These are phyloP conservation scores for Bjerkandera adusta DNA, from an alignment of 1,284 basidiomycete species.

Conservation along the genomic window DNA sequence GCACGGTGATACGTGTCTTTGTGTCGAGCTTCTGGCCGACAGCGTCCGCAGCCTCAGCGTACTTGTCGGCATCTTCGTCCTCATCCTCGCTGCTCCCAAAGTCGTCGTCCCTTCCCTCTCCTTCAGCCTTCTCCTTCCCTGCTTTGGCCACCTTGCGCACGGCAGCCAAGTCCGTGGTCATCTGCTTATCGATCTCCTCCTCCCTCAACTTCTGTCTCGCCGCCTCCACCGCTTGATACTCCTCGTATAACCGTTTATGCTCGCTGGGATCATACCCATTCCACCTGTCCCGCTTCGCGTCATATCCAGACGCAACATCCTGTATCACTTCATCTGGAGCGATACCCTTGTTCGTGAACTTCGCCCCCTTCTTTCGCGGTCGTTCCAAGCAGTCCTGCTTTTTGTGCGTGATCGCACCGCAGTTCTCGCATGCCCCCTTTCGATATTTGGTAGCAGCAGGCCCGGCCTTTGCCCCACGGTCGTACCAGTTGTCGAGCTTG, in stretches of 20 bases:
- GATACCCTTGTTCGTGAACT: conserved; percentile 89
- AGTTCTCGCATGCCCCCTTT: conserved; percentile 99
- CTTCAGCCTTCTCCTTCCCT: conserved; percentile 57
- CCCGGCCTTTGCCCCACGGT: conserved; percentile 83
- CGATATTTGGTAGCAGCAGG: conserved; percentile 95
- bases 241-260: conserved; percentile 87
- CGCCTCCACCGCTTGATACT: conserved; percentile 92
- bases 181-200: conserved; percentile 96
- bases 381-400: conserved; percentile 92
- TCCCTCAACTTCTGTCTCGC: conserved; percentile 89
- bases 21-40: conserved; percentile 98
- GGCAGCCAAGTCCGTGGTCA: conserved; percentile 78
- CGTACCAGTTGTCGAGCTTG: conserved; percentile 91
- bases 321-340: conserved; percentile 89
- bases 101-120: conserved; percentile 76
- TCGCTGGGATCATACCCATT: conserved; percentile 94
- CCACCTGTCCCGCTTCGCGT: conserved; percentile 97
- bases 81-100: conserved; percentile 97
- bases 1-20: conserved; percentile 96
- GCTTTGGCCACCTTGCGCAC: conserved; percentile 55
- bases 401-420: conserved; percentile 95
- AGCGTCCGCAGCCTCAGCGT: conserved; percentile 95
- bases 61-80: conserved; percentile 93
- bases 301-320: conserved; percentile 81
- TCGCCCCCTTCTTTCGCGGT: conserved; percentile 94